phyloP scores from a whole-genome alignment of 306 rosid species.

The Cucurbita moschata region DNA sequence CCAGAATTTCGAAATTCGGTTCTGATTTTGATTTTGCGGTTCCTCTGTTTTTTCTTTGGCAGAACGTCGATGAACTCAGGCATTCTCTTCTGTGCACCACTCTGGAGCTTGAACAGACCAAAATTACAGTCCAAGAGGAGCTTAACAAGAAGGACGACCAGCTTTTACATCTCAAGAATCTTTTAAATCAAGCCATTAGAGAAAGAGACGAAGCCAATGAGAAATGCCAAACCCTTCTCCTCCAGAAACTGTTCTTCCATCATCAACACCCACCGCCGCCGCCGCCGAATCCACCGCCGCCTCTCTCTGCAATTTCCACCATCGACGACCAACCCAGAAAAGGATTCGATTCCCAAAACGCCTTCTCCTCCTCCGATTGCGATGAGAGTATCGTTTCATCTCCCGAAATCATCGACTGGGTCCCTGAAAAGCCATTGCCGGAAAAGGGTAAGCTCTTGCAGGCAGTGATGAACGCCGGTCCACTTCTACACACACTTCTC shows the following conservation, averaged over 20 bases:
- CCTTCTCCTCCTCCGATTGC: slow-evolving; percentile 73
- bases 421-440: slow-evolving; percentile 60
- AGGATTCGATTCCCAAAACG: slow-evolving; percentile 61
- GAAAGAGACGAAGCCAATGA: slow-evolving; percentile 83
- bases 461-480: slow-evolving; percentile 97
- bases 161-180: slow-evolving; percentile 35
- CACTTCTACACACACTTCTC: slow-evolving; percentile 72
- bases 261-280: slow-evolving; percentile 19
- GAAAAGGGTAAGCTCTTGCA: slow-evolving; percentile 91
- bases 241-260: slow-evolving; percentile 40
- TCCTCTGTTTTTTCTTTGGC: not conserved
- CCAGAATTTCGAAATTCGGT: not conserved
- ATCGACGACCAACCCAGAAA: slow-evolving; percentile 77
- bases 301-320: slow-evolving; percentile 72
- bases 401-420: slow-evolving; percentile 32
- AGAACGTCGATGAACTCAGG: slow-evolving; percentile 72
- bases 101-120: slow-evolving; percentile 73
- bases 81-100: slow-evolving; percentile 45
- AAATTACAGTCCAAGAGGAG: slow-evolving; percentile 52
- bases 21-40: not conserved
- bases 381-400: slow-evolving; percentile 98
- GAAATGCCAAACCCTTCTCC: slow-evolving; percentile 38
- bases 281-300: slow-evolving; percentile 18
- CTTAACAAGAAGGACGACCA: slow-evolving; percentile 71
- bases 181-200: slow-evolving; percentile 42